Evolutionary conservation across 2,329 filamentous ascomycete species (phyloP).

Genomic region (Fusarium sterilihyphosum): DNA sequence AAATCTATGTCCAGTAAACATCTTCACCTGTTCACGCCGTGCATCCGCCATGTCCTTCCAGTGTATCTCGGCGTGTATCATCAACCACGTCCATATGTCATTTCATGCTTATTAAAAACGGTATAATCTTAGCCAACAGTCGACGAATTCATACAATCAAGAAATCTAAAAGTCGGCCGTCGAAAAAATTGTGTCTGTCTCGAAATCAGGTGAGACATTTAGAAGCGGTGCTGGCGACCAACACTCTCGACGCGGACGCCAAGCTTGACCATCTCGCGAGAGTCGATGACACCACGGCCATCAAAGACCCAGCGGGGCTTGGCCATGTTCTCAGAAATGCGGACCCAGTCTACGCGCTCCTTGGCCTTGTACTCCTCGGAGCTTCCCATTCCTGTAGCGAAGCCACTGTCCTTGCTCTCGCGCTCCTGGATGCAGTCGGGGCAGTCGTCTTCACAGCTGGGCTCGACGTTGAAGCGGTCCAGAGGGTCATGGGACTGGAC

Average conservation of each 20-base stretch:
- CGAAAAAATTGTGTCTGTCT: slow-evolving; percentile 19
- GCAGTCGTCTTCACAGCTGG: slow-evolving; percentile 57
- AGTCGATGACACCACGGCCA: slow-evolving; percentile 64
- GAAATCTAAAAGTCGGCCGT: slow-evolving; percentile 37
- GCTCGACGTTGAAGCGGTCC: slow-evolving; percentile 56
- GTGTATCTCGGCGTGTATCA: slow-evolving; percentile 37
- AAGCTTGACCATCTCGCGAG: slow-evolving; percentile 58
- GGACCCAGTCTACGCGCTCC: slow-evolving; percentile 62
- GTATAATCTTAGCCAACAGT: slow-evolving; percentile 42
- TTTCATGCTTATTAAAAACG: slow-evolving; percentile 48
- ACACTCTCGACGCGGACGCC: slow-evolving; percentile 64
- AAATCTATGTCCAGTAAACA: slow-evolving; percentile 40
- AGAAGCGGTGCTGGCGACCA: slow-evolving; percentile 58
- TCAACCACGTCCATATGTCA: slow-evolving; percentile 42
- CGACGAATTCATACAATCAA: slow-evolving; percentile 42
- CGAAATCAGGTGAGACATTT: slow-evolving; percentile 19
- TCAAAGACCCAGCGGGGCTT: slow-evolving; percentile 67
- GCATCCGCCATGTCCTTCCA: slow-evolving; percentile 25
- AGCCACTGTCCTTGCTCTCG: slow-evolving; percentile 51
- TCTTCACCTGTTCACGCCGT: slow-evolving; percentile 32
- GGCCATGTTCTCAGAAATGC: slow-evolving; percentile 59
- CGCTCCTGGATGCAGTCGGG: slow-evolving; percentile 60
- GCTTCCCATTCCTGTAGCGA: slow-evolving; percentile 55
- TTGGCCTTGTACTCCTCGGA: slow-evolving; percentile 58
- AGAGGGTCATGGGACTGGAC: slow-evolving; percentile 55